These are phyloP conservation scores for Pichia kudriavzevii DNA, from an alignment of 1,139 yeast genomes.

Conservation along the genomic window DNA sequence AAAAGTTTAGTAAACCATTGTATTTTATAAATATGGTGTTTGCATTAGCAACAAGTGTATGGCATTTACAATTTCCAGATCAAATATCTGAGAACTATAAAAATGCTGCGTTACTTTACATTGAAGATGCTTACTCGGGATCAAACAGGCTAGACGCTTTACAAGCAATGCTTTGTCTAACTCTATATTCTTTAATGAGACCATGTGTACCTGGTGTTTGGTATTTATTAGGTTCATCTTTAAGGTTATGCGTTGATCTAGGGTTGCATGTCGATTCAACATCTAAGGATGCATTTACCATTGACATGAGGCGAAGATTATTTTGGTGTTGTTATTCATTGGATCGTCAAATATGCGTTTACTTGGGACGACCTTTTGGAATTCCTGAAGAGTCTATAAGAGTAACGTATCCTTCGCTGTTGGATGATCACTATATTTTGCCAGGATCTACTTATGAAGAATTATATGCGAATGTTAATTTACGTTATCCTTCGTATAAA, in stretches of 20 bases:
- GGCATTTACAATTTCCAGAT: conserved; percentile 62
- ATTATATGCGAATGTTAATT: conserved; percentile 27
- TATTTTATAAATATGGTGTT: conserved; percentile 68
- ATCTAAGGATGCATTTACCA: conserved; percentile 40
- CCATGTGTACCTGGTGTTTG: conserved; percentile 87
- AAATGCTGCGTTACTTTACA: conserved; percentile 55
- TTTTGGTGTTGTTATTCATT: conserved; percentile 88
- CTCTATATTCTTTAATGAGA: conserved; percentile 66
- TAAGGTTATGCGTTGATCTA: conserved; percentile 72
- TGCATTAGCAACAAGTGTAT: conserved; percentile 74
- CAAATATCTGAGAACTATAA: conserved; percentile 67
- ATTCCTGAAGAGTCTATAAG: conserved; percentile 64
- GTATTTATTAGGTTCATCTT: conserved; percentile 78
- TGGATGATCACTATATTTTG: conserved; percentile 61
- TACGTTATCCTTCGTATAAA: conserved; percentile 54
- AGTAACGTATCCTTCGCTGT: conserved; percentile 59
- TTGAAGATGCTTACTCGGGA: conserved; percentile 52
- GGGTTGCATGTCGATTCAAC: conserved; percentile 55
- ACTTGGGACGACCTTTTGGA: conserved; percentile 66
- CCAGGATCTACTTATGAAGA: conserved; percentile 16
- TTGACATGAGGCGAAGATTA: conserved; percentile 67
- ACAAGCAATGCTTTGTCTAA: conserved; percentile 62
- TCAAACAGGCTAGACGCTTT: conserved; percentile 60
- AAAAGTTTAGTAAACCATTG: conserved; percentile 36
- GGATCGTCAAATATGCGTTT: conserved; percentile 72